Evolutionary conservation across 305 asterid genomes (phyloP), one percentile per base, ranked within the genome.

Genomic region (Striga hermonthica): DNA sequence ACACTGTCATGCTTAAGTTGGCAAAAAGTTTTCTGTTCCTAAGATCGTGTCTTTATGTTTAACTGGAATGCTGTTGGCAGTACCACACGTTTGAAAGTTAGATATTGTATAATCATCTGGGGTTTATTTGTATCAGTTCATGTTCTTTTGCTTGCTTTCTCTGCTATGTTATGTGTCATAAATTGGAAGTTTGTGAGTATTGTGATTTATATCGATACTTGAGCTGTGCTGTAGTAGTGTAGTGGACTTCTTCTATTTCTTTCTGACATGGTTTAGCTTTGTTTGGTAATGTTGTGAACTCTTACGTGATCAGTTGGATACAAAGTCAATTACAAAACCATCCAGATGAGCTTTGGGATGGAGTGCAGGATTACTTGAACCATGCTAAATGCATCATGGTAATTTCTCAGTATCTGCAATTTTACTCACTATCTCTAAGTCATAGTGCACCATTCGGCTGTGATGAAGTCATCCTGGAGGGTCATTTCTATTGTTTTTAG

Each of bases 311-410:
- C 96, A 93, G 99, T 81, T 93, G 99, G 99, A 81, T 93, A 68
- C 95, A 86, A 80, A 68, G 75, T 34, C 99, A 90, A 71, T 56
- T 93, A 64, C 82, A 82, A 71, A 80, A 86, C 78, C 92, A 93
- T 72, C 97, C 99, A 16, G 97, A 93, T 72, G 99, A 90, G 82
- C 96, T 93, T 54, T 90, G 99, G 99, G 99, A 90, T 64, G 99
- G 97, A 70, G 76, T 78, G 57, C 86, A 83, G 74, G 99, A 93
- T 76, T 93, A 93, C 79, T 72, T 88, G 60, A 83, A 75, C 79
- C 99, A 90, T 72, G 82, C 97, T 67, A 80, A 78, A 74, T 72
- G 69, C 76, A 84, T 93, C 77, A 76, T 74, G 97, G 99, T 93
- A 80, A 70, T 34, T n/a, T 49, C 1, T 22, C 31, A 22, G 31